Evolutionary conservation across 176 grass and related monocot species (phyloP).

Genomic region (Themeda triandra): DNA sequence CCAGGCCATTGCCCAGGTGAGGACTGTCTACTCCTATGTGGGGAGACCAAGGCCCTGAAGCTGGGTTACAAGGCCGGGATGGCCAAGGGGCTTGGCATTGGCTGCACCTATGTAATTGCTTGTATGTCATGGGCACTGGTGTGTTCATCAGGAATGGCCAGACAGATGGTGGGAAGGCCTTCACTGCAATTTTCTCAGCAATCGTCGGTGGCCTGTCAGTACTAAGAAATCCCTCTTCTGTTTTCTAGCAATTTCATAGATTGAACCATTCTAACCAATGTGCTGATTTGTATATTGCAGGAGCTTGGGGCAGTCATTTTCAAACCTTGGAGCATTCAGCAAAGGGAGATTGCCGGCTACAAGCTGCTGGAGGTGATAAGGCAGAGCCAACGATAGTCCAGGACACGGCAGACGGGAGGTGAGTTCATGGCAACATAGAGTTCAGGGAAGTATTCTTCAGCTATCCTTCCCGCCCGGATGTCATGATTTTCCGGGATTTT

Average conservation of each 20-base stretch:
- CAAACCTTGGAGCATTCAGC: constrained; percentile 73
- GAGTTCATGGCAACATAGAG: too few species aligned
- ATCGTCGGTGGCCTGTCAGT: constrained; percentile 88
- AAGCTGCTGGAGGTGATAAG: too few species aligned
- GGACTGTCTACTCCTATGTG: constrained; percentile 88
- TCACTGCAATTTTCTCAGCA: constrained; percentile 86
- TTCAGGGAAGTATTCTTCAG: too few species aligned
- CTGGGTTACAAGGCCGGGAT: constrained; percentile 87
- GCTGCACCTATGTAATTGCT: constrained; percentile 84
- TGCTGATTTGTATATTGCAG: constrained; percentile 35
- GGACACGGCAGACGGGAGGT: too few species aligned
- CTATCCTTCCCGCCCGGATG: too few species aligned
- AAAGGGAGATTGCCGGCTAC: constrained; percentile 49
- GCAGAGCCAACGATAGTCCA: too few species aligned
- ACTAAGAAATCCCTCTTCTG: neutral
- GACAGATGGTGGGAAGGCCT: constrained; percentile 83
- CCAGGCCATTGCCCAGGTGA: constrained; percentile 76
- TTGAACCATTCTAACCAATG: neutral
- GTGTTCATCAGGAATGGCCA: constrained; percentile 73
- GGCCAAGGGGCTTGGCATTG: constrained; percentile 86
- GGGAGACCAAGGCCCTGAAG: constrained; percentile 81
- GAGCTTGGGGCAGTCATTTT: constrained; percentile 54
- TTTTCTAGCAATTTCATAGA: neutral
- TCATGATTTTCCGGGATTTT: too few species aligned
- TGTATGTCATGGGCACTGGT: constrained; percentile 95